Conservation (phyloP, 2,329 filamentous ascomycete species). For the Claviceps pazoutovae region DNA sequence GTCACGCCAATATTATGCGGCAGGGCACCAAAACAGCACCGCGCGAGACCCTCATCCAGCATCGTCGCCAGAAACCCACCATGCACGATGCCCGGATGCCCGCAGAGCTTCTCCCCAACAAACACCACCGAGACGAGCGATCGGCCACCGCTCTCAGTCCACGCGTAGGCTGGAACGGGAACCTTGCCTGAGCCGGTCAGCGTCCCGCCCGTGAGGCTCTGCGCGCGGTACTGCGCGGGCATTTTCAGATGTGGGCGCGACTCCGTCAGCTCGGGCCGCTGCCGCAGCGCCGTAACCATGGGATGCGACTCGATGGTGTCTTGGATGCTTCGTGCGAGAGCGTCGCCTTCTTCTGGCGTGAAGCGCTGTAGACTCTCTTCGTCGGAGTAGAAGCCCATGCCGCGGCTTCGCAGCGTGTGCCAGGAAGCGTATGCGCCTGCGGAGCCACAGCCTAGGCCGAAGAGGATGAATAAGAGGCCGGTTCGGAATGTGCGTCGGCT, state of each 20-base stretch:
- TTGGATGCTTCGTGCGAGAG: conserved; percentile 48
- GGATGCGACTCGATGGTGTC: conserved; percentile 62
- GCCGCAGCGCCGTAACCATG: conserved; percentile 54
- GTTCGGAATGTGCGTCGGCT: conserved; percentile 8
- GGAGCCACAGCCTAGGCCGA: conserved; percentile 17
- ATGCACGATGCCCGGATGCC: conserved; percentile 82
- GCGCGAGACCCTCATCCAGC: conserved; percentile 76
- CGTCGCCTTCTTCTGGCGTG: conserved; percentile 33
- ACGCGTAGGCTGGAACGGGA: conserved; percentile 67
- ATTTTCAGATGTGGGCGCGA: conserved; percentile 81
- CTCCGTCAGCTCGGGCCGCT: conserved; percentile 53
- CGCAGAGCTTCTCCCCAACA: conserved; percentile 67
- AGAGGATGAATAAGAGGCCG: conserved; percentile 13
- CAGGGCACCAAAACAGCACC: conserved; percentile 77
- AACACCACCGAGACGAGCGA: conserved; percentile 60
- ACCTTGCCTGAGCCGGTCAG: conserved; percentile 63
- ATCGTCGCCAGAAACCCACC: conserved; percentile 85
- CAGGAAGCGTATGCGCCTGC: conserved; percentile 22
- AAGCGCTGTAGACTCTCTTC: conserved; percentile 60
- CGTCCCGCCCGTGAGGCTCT: conserved; percentile 72
- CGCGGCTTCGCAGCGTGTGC: conserved; percentile 20
- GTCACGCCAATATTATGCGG: conserved; percentile 80
- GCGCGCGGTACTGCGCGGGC: conserved; percentile 50
- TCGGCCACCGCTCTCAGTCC: conserved; percentile 56
- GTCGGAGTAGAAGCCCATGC: conserved; percentile 37